Base-by-base conservation (phyloP, 345 rosid genomes). In the Sonneratia caseolaris region DNA sequence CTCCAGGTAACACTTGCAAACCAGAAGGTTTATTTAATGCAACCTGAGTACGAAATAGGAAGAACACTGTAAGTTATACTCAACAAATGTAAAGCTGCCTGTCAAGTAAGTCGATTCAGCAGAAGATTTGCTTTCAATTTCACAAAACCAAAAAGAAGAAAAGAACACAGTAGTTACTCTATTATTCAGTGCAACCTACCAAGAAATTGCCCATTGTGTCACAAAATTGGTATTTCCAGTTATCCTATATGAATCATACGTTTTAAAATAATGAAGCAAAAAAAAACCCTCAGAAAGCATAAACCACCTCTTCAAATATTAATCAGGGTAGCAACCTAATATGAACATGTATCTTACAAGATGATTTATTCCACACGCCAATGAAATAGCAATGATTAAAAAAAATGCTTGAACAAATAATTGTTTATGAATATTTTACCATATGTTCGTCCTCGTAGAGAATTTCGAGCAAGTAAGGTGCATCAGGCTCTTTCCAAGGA, bases 1-100 rank as follows among this genome's bases (percentile, higher is more conserved):
- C 98, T 49, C 97, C 97, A 7, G 97, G 94, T 79, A 91, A 81
- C 64, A 93, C 97, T 85, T 91, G 98, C 77, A 91, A 84, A 68
- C 96, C 91, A 65, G 94, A 88, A 75, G 97, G 98, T 86, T 91
- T 91, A 84, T 87, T 91, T 70, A 93, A 72, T 80, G 93, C 97
- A 77, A 89, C 85, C 97, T 91, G 81, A 75, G 75, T 48, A 74
- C 27, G 71, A 5, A 74, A 79, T 27, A 64, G 76, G 19, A 62
- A 32, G 66, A 27, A 67, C 19, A 55, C 6, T 69, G 49, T 70
- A 73, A 11, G 55, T 68, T 48, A 45, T 22, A n/a, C 7, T 42
- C 10, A 19, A 67, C 1, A 16, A 24, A 67, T 40, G 18, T 15
- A 19, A 40, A 19, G 27, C 3, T 40, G 7, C 11, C 40, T 37